Evolutionary conservation across 139 green algal genomes (phyloP).

Genomic region (Dunaliella primolecta): DNA sequence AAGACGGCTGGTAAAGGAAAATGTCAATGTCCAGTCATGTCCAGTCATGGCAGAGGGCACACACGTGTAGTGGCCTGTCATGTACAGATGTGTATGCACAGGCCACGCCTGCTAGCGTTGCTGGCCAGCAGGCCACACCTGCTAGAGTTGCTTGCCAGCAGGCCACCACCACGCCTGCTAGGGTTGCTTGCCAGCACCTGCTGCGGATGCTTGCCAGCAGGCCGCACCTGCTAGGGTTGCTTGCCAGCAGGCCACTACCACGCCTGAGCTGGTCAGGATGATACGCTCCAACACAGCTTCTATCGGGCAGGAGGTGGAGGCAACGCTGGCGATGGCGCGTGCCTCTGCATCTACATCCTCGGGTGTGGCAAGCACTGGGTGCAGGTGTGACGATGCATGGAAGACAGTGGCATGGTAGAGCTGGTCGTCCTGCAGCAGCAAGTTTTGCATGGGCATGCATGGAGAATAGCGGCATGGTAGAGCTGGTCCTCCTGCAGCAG

Average conservation of each 20-base stretch:
- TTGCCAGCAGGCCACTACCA: slow-evolving; percentile 71
- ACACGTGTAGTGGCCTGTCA: neutral
- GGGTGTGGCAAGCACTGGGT: slow-evolving; percentile 42
- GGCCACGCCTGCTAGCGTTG: neutral
- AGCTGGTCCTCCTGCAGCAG: slow-evolving; percentile 54
- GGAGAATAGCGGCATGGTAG: slow-evolving; percentile 65
- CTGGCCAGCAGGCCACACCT: slow-evolving; percentile 1
- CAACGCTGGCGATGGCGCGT: slow-evolving; percentile 23
- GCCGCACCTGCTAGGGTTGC: slow-evolving; percentile 11
- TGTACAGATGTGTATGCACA: neutral
- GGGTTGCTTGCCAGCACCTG: too few species aligned
- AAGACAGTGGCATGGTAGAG: slow-evolving; percentile 66
- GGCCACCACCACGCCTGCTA: too few species aligned
- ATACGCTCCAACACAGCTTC: slow-evolving; percentile 58
- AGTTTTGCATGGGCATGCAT: too few species aligned
- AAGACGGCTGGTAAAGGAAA: too few species aligned
- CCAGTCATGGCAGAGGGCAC: too few species aligned
- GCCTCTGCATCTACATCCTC: slow-evolving; percentile 39
- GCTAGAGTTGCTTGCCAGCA: too few species aligned
- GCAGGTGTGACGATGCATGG: slow-evolving; percentile 61
- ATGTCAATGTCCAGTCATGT: too few species aligned
- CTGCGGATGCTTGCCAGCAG: neutral
- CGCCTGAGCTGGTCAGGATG: slow-evolving; percentile 47
- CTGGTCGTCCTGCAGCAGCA: slow-evolving; percentile 49
- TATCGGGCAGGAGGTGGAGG: slow-evolving; percentile 44